phyloP scores from a whole-genome alignment of 2,329 filamentous ascomycete species.

The Alternaria rosae region DNA sequence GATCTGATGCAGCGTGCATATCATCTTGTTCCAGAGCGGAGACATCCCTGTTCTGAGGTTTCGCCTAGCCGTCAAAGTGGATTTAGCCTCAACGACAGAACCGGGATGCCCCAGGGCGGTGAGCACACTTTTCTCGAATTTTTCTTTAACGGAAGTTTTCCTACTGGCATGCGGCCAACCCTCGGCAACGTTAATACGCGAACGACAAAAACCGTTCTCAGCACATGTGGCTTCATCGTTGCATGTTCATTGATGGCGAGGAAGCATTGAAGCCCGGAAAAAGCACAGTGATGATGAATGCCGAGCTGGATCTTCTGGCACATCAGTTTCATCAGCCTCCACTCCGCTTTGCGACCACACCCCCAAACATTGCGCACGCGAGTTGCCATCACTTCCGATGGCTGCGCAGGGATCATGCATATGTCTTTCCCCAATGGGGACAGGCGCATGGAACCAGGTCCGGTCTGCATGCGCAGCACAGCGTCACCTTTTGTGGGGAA shows the following conservation, averaged over 20 bases:
- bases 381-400: constrained; percentile 35
- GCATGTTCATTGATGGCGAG: neutral
- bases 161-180: constrained; percentile 20
- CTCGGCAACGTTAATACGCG: constrained; percentile 21
- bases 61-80: constrained; percentile 31
- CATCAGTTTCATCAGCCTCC: constrained; percentile 37
- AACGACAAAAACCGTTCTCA: constrained; percentile 7
- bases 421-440: constrained; percentile 27
- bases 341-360: constrained; percentile 14
- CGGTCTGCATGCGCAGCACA: constrained; percentile 31
- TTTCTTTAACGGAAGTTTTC: constrained; percentile 24
- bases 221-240: neutral
- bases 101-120: constrained; percentile 40
- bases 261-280: neutral
- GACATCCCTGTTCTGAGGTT: constrained; percentile 31
- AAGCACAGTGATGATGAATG: constrained; percentile 1
- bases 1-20: constrained; percentile 47
- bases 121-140: constrained; percentile 36
- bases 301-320: constrained; percentile 22
- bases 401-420: constrained; percentile 34
- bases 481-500: constrained; percentile 49
- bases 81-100: constrained; percentile 42
- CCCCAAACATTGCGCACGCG: constrained; percentile 42
- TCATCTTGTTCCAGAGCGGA: constrained; percentile 35
- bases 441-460: constrained; percentile 29